Evolutionary conservation across 2,329 filamentous ascomycete species (phyloP).

Genomic region (Daldinia sp.): DNA sequence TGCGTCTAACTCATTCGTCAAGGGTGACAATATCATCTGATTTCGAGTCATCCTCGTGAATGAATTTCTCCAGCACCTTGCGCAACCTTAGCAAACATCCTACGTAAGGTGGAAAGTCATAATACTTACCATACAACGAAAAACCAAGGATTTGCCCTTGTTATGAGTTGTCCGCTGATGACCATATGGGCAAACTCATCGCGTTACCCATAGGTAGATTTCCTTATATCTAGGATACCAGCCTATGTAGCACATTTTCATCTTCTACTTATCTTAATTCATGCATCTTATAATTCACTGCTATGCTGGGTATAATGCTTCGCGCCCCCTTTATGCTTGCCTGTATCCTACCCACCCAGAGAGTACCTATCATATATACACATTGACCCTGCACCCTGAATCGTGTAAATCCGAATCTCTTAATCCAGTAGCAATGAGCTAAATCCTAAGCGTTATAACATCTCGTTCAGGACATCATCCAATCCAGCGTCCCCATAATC

Average conservation of each 20-base stretch:
- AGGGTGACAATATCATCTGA: slow-evolving; percentile 2
- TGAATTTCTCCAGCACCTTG: background rate
- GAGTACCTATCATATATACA: background rate
- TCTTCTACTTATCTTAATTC: slow-evolving; percentile 3
- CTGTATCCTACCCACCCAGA: slow-evolving; percentile 6
- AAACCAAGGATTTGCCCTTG: background rate
- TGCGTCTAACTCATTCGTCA: slow-evolving; percentile 1
- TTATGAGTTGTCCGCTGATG: slow-evolving; percentile 1
- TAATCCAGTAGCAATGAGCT: background rate
- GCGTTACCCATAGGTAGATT: background rate
- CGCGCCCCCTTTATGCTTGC: slow-evolving; percentile 15
- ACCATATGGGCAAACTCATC: background rate
- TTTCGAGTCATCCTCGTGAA: slow-evolving; percentile 5
- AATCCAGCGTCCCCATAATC: slow-evolving; percentile 48
- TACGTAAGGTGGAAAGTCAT: background rate
- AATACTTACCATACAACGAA: background rate
- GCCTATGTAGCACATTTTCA: background rate
- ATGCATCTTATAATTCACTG: slow-evolving; percentile 1
- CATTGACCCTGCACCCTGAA: background rate
- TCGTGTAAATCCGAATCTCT: slow-evolving; percentile 4
- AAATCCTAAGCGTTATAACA: slow-evolving; percentile 19
- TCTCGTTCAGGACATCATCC: slow-evolving; percentile 39
- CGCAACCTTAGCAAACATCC: slow-evolving; percentile 16
- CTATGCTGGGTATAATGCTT: slow-evolving; percentile 13
- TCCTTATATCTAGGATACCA: background rate